These are phyloP conservation scores for Xeromyces bisporus DNA, from an alignment of 495 filamentous ascomycete species.

Conservation along the genomic window DNA sequence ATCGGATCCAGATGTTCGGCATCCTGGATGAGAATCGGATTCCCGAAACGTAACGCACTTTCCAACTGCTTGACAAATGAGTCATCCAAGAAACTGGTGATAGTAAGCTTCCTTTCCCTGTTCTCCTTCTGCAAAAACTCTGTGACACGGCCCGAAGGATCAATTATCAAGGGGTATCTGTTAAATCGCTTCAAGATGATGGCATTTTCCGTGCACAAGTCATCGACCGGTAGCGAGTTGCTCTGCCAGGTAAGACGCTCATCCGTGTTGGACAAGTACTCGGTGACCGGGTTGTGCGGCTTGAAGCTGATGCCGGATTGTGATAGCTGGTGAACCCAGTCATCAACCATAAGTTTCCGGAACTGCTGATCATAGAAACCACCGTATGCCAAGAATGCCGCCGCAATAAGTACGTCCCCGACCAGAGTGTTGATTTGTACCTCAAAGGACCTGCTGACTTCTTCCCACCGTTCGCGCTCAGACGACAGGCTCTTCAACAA, in stretches of 20 bases:
- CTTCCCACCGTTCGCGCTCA: constrained; percentile 85
- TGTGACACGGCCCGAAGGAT: constrained; percentile 82
- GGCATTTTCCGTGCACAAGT: constrained; percentile 96
- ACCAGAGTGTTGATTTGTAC: constrained; percentile 94
- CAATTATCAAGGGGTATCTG: constrained; percentile 93
- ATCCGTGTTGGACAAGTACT: constrained; percentile 93
- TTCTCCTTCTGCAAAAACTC: constrained; percentile 91
- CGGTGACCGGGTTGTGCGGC: constrained; percentile 80
- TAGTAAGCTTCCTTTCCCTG: constrained; percentile 82
- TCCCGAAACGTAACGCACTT: constrained; percentile 90
- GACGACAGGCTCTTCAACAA: constrained; percentile 88
- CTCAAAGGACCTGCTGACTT: constrained; percentile 92
- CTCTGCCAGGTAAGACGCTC: constrained; percentile 89
- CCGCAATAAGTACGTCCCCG: constrained; percentile 84
- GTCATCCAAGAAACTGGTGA: constrained; percentile 95
- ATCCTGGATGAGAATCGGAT: constrained; percentile 96
- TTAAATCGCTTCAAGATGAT: constrained; percentile 96
- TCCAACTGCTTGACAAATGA: constrained; percentile 97
- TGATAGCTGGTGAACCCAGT: constrained; percentile 84
- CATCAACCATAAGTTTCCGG: constrained; percentile 91
- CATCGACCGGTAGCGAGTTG: constrained; percentile 91
- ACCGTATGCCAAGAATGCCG: constrained; percentile 94
- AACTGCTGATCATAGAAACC: constrained; percentile 97
- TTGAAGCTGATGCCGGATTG: constrained; percentile 87
- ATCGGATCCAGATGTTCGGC: constrained; percentile 94